phyloP scores from a whole-genome alignment of 257 asterid species.

The Fraxinus americana region DNA sequence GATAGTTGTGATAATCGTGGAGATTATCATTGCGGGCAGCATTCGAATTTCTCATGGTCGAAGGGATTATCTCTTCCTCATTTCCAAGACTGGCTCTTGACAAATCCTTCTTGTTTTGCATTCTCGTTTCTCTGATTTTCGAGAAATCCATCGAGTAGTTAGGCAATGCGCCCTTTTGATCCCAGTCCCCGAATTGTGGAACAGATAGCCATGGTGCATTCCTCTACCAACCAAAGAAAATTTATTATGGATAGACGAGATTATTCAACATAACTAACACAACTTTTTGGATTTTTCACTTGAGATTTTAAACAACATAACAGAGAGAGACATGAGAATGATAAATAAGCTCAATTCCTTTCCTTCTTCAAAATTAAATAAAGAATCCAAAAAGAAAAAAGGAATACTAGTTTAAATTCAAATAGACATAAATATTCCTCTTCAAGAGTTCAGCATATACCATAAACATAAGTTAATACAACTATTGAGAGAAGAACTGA shows the following conservation, averaged over 20 bases:
- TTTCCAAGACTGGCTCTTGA: constrained; percentile 19
- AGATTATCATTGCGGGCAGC: background rate
- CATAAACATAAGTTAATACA: too few species aligned
- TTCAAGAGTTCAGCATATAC: too few species aligned
- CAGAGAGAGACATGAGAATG: too few species aligned
- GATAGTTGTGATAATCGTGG: background rate
- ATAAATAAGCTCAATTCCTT: too few species aligned
- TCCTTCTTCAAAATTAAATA: too few species aligned
- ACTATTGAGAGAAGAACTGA: too few species aligned
- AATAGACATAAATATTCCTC: too few species aligned
- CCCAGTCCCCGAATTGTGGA: constrained; percentile 21
- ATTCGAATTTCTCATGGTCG: background rate
- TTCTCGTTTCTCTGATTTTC: constrained; percentile 17
- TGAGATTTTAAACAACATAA: too few species aligned
- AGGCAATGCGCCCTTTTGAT: constrained; percentile 13
- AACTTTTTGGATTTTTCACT: too few species aligned
- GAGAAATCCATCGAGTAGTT: constrained; percentile 20
- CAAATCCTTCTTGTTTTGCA: constrained; percentile 13
- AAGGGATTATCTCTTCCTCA: constrained; percentile 13
- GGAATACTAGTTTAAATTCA: too few species aligned
- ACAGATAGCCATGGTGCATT: constrained; percentile 21
- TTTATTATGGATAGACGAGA: background rate
- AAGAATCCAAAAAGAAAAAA: too few species aligned
- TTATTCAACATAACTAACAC: too few species aligned
- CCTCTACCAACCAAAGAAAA: background rate